Evolutionary conservation across 306 rosid genomes (phyloP), one percentile per base, ranked within the genome.

Genomic region (Pueraria montana): DNA sequence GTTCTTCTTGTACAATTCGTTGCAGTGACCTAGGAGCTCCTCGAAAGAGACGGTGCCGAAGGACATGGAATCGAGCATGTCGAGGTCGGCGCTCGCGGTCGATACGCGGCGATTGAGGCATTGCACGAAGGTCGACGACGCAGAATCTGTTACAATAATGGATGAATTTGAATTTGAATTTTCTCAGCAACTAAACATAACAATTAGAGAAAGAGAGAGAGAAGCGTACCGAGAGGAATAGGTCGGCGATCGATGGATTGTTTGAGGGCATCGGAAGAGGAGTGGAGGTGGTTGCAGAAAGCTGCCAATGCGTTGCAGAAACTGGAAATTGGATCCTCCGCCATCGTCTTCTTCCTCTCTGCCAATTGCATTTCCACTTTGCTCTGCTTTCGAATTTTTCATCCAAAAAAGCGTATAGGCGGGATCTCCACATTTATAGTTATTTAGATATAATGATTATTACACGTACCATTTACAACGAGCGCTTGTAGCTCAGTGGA

Each of bases 1-100:
- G 59, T 95, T 93, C 86, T 89, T 89, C 88, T 95, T 93, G 84
- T 83, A 89, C 27, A 95, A 80, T 84, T 95, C 99, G 13, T 85
- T 85, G 84, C 95, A 94, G 89, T 95, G 98, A 42, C 98, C 99
- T 77, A 93, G 69, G 17, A 93, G 98, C 87, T 95, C 98, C 83
- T 93, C 96, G 61, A 95, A 87, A 38, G 99, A 93, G 4, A 95
- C 97, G 30, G 98, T 95, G 58, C 86, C 94, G 23, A 88, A 87
- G 26, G 93, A 88, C 94, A 89, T 91, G 24, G 96, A 91, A 21
- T 92, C 96, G 32, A 95, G 92, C 72, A 93, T 77, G 42, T 90
- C 94, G 72, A 95, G 93, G 61, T 92, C 94, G 84, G 79, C 8
- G 82, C 80, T 83, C 2, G 91, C 91, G 12, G 61, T 64, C 7